Percentiles rank a stretch among this genome's conserved stretches.
phyloP scores from a whole-genome alignment of 164 flowering plant genomes.

The Stephania japonica region DNA sequence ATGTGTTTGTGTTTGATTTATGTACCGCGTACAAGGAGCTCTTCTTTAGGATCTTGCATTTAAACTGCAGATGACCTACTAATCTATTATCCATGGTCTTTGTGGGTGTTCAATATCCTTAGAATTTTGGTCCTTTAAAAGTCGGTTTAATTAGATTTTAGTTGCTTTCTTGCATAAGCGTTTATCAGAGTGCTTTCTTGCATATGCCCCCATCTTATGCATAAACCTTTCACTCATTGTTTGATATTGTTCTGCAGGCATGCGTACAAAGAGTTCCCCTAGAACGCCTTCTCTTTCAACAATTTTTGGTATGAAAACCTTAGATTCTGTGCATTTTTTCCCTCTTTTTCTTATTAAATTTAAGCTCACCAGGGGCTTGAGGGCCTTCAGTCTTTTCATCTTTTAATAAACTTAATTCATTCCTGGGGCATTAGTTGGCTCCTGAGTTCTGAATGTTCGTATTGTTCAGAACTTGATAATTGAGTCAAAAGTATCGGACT shows the following conservation, averaged over 20 bases:
- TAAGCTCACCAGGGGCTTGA: background rate
- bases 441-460: background rate
- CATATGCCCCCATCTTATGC: too few species aligned
- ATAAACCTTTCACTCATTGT: constrained; percentile 2
- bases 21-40: too few species aligned
- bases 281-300: constrained; percentile 59
- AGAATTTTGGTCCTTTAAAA: background rate
- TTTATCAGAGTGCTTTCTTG: background rate
- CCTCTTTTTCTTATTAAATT: background rate
- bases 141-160: background rate
- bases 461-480: background rate
- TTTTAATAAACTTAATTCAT: background rate
- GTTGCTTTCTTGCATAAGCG: background rate
- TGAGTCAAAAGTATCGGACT: background rate
- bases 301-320: constrained; percentile 52
- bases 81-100: background rate
- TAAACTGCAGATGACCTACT: too few species aligned
- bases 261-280: constrained; percentile 39
- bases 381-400: background rate
- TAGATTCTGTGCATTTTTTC: background rate
- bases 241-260: constrained; percentile 20
- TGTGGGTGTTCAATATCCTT: background rate
- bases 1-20: too few species aligned
- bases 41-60: too few species aligned
- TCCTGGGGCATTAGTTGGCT: background rate